Percentiles rank a stretch among this genome's conserved stretches.
These are phyloP conservation scores for Citrus maxima DNA, from an alignment of 345 rosid genomes.

Conservation along the genomic window DNA sequence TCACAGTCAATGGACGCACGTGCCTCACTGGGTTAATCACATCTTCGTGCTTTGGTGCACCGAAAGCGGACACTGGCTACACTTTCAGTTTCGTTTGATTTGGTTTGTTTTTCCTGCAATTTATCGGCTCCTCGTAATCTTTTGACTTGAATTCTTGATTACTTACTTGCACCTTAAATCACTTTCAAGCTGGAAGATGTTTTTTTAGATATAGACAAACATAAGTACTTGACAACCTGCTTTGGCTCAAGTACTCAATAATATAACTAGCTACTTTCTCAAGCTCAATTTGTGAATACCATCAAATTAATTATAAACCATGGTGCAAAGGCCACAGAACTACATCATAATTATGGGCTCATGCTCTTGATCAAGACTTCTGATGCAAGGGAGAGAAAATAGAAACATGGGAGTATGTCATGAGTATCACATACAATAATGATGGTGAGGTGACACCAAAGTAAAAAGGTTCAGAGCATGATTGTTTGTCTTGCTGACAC, in stretches of 20 bases:
- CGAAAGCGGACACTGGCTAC: constrained; percentile 12
- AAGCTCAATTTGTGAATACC: not conserved
- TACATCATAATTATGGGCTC: not conserved
- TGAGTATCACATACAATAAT: not conserved
- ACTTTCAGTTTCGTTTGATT: constrained; percentile 1
- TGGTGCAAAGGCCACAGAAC: not conserved
- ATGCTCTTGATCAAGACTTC: constrained; percentile 5
- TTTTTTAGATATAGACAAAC: not conserved
- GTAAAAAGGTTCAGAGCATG: constrained; percentile 11
- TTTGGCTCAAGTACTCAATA: not conserved
- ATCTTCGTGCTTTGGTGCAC: constrained; percentile 14
- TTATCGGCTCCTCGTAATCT: not conserved
- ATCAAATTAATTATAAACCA: constrained; percentile 7
- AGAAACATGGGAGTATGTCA: not conserved
- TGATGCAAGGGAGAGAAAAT: not conserved
- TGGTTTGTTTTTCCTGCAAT: not conserved
- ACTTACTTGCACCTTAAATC: not conserved
- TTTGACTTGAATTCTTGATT: not conserved
- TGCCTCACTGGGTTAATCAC: not conserved
- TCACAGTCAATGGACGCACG: not conserved
- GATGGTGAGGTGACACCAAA: constrained; percentile 11
- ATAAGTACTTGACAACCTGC: not conserved
- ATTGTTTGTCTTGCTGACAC: constrained; percentile 9
- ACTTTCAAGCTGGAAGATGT: not conserved
- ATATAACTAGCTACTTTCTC: not conserved